A percentile compares a stretch with the other conserved stretches of the same genome.
phyloP scores from a whole-genome alignment of 2,329 filamentous ascomycete species.

The Ceratocystis alfenasii region DNA sequence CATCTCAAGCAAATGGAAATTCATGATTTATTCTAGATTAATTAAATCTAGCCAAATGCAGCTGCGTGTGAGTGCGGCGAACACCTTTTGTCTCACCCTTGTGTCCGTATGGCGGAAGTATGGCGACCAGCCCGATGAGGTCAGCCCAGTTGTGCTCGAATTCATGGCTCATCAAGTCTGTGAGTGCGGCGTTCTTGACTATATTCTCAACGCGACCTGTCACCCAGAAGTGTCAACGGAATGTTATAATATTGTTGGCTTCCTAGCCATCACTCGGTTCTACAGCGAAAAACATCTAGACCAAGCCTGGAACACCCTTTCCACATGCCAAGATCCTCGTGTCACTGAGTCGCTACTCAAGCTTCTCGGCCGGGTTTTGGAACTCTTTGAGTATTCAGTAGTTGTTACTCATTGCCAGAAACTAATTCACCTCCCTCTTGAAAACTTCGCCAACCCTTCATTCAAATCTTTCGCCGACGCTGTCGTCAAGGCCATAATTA shows the following conservation, averaged over 20 bases:
- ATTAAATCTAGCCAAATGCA: slow-evolving; percentile 84
- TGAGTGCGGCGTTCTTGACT: slow-evolving; percentile 61
- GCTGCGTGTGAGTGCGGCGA: slow-evolving; percentile 65
- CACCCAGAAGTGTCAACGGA: slow-evolving; percentile 80
- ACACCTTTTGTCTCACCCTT: slow-evolving; percentile 59
- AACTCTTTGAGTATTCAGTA: slow-evolving; percentile 37
- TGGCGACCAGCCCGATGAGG: slow-evolving; percentile 36
- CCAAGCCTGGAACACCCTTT: slow-evolving; percentile 71
- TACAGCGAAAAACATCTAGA: slow-evolving; percentile 65
- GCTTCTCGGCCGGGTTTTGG: slow-evolving; percentile 44
- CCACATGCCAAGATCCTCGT: slow-evolving; percentile 68
- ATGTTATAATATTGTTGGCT: slow-evolving; percentile 74
- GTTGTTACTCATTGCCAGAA: slow-evolving; percentile 61
- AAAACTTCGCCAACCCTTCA: slow-evolving; percentile 43
- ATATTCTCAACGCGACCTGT: slow-evolving; percentile 80
- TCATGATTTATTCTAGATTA: slow-evolving; percentile 56
- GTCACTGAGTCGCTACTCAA: slow-evolving; percentile 68
- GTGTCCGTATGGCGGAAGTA: slow-evolving; percentile 52
- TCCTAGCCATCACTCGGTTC: slow-evolving; percentile 65
- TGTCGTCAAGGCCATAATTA: slow-evolving; percentile 40
- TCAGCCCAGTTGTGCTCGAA: slow-evolving; percentile 41
- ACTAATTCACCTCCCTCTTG: slow-evolving; percentile 50
- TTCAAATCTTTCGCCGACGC: slow-evolving; percentile 51
- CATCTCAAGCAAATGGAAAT: slow-evolving; percentile 54
- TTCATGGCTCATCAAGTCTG: slow-evolving; percentile 60